Base-by-base conservation (phyloP, 495 filamentous ascomycete genomes). In the Geoglossum glabrum region DNA sequence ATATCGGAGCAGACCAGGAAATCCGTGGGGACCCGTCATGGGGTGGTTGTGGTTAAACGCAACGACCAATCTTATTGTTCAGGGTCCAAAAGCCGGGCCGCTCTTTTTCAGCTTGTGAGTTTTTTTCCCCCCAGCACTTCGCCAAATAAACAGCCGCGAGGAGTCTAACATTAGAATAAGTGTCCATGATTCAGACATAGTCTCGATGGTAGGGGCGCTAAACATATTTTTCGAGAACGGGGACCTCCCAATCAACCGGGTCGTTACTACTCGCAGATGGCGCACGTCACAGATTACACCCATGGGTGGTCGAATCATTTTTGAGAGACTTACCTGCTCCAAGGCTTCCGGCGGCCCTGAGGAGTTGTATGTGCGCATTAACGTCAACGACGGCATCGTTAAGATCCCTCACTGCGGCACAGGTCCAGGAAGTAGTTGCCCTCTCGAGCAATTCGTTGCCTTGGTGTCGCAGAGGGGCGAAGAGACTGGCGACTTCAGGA, bases 11-110 rank as follows among this genome's bases (percentile, higher is more conserved):
- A 58, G 79, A 0, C 79, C 79, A 21, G 79, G 79, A 10, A 81
- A 76, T 52, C 68, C 68, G 34, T 81, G 76, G 59, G 74, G 72
- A n/a, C 70, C 67, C 15, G 69, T 71, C 0, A 80, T 82, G 76
- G 79, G 79, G 9, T 80, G 73, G 74, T 66, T 82, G 17, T 82
- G 78, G 78, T 59, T 82, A 58, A 79, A 82, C 66, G 76, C 79
- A 15, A 81, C 78, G 1, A 65, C 72, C 15, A 66, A 69, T 54
- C 64, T 82, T 34, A 65, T 82, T 54, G 60, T 61, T 10, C 58
- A 70, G 36, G 79, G 79, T 0, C 73, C 74, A 3, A 59, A 63
- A 33, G 72, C 66, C 47, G 78, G 79, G 1, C 67, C 69, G 9
- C 58, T 79, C 26, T 82, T 76, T 61, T 74, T 80, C 56, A 80